A percentile compares a stretch with the other conserved stretches of the same genome.
Evolutionary conservation across 345 rosid species (phyloP).

Genomic region (Populus tremula): DNA sequence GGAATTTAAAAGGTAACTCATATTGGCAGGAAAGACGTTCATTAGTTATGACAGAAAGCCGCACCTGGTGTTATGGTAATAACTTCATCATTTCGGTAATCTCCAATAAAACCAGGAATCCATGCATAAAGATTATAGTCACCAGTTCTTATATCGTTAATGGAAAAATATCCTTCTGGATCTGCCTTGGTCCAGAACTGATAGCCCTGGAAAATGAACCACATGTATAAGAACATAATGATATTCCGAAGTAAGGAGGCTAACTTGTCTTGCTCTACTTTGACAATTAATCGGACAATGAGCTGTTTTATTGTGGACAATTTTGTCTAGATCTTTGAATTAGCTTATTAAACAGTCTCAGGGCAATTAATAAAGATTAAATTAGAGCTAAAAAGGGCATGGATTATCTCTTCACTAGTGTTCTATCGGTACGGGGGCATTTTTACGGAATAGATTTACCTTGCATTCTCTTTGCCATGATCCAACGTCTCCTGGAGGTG

Average conservation of each 20-base stretch:
- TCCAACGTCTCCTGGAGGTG: constrained; percentile 68
- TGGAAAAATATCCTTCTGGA: constrained; percentile 52
- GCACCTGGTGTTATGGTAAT: constrained; percentile 56
- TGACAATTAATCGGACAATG: neutral
- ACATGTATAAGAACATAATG: too few relatives aligned
- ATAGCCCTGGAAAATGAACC: constrained; percentile 44
- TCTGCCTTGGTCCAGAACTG: constrained; percentile 83
- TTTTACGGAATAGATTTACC: constrained; percentile 28
- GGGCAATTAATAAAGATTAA: neutral
- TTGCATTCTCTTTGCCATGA: constrained; percentile 90
- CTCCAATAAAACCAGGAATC: constrained; percentile 84
- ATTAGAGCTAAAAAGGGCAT: neutral
- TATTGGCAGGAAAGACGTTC: neutral
- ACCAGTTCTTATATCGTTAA: constrained; percentile 44
- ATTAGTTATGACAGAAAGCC: neutral
- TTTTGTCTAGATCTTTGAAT: too few relatives aligned
- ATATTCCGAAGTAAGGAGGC: too few relatives aligned
- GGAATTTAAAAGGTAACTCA: too few relatives aligned
- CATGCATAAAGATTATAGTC: constrained; percentile 70
- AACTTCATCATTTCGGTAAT: constrained; percentile 45
- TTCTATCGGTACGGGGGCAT: neutral
- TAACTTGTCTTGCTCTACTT: neutral
- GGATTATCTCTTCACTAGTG: too few relatives aligned
- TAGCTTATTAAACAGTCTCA: neutral
- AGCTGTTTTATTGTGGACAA: neutral